Base-by-base conservation (phyloP, 768 basidiomycete species). In the Leccinum arenicola region DNA sequence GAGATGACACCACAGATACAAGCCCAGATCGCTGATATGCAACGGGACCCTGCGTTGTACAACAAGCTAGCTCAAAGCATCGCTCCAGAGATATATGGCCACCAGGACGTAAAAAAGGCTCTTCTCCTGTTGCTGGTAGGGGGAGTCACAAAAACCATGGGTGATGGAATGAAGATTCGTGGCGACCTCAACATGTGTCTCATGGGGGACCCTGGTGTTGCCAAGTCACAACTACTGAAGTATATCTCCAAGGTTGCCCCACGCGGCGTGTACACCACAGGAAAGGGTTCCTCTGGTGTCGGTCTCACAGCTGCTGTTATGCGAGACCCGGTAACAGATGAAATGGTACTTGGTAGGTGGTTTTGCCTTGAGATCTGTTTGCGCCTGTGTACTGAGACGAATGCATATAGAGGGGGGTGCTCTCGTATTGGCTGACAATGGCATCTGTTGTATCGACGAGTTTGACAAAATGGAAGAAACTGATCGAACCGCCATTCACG, bases 381-480 rank as follows among this genome's bases (percentile, higher is more conserved):
- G 43, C 11, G 23, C 21, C 21, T 49, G 29, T 3, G 6, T 53
- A 11, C 61, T 71, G 4, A 73, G 54, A 17, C 40, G 25, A 51
- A 51, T 40, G 53, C 19, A 8, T 62, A 10, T 50, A 98, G 97
- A 99, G 93, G 97, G 97, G 5, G 97, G 97, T 29, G 97, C 97
- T n/a, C 84, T 99, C 55, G 97, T 99, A 15, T 84, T 99, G 50
- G 96, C 97, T 11, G 97, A 99, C 74, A 99, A 99, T 64, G 97
- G 97, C 29, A 99, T 99, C 68, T 98, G 95, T 78, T 98, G 96
- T 74, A 99, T 99, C 62, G 97, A 99, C 65, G 97, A 99, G 72
- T 99, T 99, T 70, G 97, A 99, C 78, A 98, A 99, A 74, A 99
- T 99, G 97, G 97, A 98, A 65, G 97, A 99, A 76, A 74, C 93